Base-by-base conservation (phyloP, 2,329 filamentous ascomycete genomes). In the Botryotinia calthae region DNA sequence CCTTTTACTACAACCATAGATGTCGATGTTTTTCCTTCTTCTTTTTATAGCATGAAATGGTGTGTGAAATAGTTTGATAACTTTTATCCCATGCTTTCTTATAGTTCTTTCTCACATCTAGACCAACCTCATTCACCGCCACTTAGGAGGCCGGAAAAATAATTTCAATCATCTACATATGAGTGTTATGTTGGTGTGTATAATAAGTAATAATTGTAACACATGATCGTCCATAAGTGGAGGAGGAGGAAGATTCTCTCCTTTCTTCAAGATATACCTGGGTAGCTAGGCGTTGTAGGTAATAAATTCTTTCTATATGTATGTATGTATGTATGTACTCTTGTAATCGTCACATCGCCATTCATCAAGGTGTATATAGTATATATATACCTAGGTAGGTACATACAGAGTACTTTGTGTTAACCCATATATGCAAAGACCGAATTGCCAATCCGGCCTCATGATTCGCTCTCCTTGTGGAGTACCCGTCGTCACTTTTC, bases 1-100 rank as follows among this genome's bases (percentile, higher is more conserved):
- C 71, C 71, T 69, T 37, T 70, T 62, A 44, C 28, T 70, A 44
- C 44, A 46, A 44, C 44, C 54, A 70, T 25, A 34, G n/a, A 56
- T 44, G 54, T n/a, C 6, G 20, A 31, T 18, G 18, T 42, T 34
- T 34, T 34, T n/a, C n/a, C 5, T 34, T 34, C 59, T 28, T 16
- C 54, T 22, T 14, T 25, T 34, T 16, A 18, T 37, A 34, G 16
- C 28, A 22, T 46, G 18, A 62, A 34, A n/a, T 70, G 8, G 12
- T 44, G 12, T 40, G 59, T 40, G 59, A 40, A 61, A n/a, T 9
- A 40, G 12, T 25, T n/a, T 16, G 22, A 61, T 46, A 28, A n/a
- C n/a, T 14, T 54, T 54, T 16, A 54, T 54, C 5, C 48, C 48
- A 54, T n/a, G 48, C 12, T 54, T 8, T 54, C 48, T n/a, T 16